These are phyloP conservation scores for Cystobasidium sp. DNA, from an alignment of 1,284 basidiomycete genomes.

Conservation along the genomic window DNA sequence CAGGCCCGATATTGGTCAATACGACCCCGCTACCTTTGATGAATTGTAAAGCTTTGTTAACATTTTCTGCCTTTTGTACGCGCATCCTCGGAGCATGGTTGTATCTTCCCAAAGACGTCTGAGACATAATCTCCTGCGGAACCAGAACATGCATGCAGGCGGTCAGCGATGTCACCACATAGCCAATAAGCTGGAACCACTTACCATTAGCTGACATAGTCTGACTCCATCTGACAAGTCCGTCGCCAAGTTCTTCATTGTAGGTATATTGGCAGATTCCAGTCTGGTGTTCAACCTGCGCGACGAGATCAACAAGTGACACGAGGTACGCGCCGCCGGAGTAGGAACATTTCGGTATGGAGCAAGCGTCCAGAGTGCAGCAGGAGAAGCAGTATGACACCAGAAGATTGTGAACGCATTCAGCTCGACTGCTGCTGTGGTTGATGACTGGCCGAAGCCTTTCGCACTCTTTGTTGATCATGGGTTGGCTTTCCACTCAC, in stretches of 20 bases:
- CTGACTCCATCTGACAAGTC: constrained; percentile 95
- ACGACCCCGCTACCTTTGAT: constrained; percentile 93
- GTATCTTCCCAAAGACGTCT: constrained; percentile 60
- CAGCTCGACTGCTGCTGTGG: no score
- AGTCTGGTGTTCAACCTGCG: constrained; percentile 92
- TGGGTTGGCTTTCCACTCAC: constrained; percentile 16
- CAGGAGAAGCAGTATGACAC: no score
- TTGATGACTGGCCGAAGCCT: no score
- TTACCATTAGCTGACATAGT: constrained; percentile 84
- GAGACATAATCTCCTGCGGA: constrained; percentile 80
- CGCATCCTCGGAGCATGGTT: constrained; percentile 88
- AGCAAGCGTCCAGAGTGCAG: not conserved
- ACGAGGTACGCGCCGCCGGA: not conserved
- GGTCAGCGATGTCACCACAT: not conserved
- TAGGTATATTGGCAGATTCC: constrained; percentile 77
- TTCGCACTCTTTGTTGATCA: no score
- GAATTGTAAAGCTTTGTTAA: constrained; percentile 93
- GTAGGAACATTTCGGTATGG: not conserved
- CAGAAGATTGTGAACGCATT: no score
- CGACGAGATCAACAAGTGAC: not conserved
- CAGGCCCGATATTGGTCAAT: constrained; percentile 94
- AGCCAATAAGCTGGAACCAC: not conserved
- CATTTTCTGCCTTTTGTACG: constrained; percentile 97
- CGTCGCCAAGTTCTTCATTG: constrained; percentile 86
- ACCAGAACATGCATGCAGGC: not conserved